Evolutionary conservation across 768 basidiomycete species (phyloP).

Genomic region (Russula brevipes): DNA sequence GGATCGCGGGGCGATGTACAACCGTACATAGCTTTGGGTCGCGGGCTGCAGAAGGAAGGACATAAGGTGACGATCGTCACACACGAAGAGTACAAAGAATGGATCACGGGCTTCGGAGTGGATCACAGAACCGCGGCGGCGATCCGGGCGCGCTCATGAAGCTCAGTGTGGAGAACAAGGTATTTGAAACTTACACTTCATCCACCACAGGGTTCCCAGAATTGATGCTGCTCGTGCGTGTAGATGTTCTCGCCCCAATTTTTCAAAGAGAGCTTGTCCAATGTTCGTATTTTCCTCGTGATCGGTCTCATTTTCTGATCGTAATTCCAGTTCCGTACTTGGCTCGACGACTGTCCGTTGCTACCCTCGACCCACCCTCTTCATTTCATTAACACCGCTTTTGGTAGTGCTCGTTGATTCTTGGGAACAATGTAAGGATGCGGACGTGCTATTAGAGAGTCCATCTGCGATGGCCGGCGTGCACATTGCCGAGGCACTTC

Average conservation of each 20-base stretch:
- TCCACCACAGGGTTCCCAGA: constrained; percentile 5
- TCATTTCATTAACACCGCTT: not conserved
- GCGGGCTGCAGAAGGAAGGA: constrained; percentile 39
- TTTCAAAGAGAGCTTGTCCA: constrained; percentile 55
- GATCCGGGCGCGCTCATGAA: constrained; percentile 69
- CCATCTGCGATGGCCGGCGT: constrained; percentile 68
- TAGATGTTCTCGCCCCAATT: constrained; percentile 72
- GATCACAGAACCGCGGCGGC: constrained; percentile 55
- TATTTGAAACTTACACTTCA: constrained; percentile 3
- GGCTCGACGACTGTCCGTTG: constrained; percentile 57
- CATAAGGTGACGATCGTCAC: constrained; percentile 45
- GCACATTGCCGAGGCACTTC: constrained; percentile 64
- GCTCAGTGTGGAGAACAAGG: constrained; percentile 47
- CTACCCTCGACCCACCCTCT: not conserved
- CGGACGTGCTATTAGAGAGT: constrained; percentile 60
- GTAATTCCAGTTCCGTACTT: constrained; percentile 47
- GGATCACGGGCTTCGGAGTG: constrained; percentile 57
- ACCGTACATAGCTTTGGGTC: constrained; percentile 44
- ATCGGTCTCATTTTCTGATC: constrained; percentile 2
- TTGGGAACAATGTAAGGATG: constrained; percentile 59
- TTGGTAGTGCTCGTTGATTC: constrained; percentile 50
- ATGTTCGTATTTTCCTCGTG: constrained; percentile 35
- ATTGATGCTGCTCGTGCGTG: constrained; percentile 18
- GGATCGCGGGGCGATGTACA: constrained; percentile 56
- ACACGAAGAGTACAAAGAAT: constrained; percentile 45